Evolutionary conservation across 139 green algal species (phyloP).

Genomic region (Microglena sp.): DNA sequence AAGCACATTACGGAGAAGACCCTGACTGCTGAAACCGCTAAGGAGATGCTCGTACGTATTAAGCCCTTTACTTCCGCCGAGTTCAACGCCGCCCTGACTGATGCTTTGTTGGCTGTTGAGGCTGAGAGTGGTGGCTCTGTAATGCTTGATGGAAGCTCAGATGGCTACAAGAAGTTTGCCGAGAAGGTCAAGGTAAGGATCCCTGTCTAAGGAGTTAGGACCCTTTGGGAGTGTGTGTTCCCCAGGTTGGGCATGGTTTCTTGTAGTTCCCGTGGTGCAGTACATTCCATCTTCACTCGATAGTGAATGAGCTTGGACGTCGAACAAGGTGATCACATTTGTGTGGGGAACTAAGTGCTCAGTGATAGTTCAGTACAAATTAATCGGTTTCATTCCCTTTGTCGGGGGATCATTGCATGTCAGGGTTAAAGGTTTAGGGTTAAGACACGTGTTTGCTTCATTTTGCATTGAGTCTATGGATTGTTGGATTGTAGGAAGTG

Average conservation of each 20-base stretch:
- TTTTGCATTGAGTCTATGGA: too few species aligned
- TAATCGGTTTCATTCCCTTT: too few species aligned
- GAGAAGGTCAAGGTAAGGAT: slow-evolving; percentile 34
- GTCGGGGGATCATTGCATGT: too few species aligned
- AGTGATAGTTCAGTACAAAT: neutral
- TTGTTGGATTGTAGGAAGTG: too few species aligned
- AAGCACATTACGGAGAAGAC: slow-evolving; percentile 27
- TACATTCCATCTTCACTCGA: too few species aligned
- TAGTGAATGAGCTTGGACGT: too few species aligned
- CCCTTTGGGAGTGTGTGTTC: neutral
- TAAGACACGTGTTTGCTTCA: too few species aligned
- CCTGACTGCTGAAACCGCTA: slow-evolving; percentile 19
- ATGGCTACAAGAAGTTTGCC: slow-evolving; percentile 52
- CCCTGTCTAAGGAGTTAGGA: neutral
- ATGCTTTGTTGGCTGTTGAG: slow-evolving; percentile 37
- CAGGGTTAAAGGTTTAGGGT: too few species aligned
- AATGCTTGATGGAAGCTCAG: slow-evolving; percentile 21
- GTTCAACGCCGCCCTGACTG: slow-evolving; percentile 29
- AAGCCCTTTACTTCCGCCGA: slow-evolving; percentile 24
- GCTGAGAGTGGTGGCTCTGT: slow-evolving; percentile 22
- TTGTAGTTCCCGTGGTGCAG: neutral
- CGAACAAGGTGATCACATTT: too few species aligned
- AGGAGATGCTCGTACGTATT: slow-evolving; percentile 34
- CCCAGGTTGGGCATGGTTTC: neutral
- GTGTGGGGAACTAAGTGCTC: slow-evolving; percentile 1